Base-by-base conservation (phyloP, 768 basidiomycete genomes). In the Amylocystis lapponica region DNA sequence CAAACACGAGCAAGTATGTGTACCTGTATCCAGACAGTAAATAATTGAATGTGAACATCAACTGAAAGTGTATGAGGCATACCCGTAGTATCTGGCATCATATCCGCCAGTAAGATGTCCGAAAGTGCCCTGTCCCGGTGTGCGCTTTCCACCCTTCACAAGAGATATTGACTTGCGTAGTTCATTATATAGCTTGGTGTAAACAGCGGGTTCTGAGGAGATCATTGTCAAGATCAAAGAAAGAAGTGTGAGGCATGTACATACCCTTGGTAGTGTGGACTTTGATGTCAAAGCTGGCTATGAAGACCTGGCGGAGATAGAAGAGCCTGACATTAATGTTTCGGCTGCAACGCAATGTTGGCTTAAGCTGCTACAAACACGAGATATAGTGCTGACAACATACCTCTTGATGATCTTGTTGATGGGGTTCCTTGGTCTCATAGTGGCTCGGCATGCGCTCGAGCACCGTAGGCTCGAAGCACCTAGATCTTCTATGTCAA, bases 261-360 rank as follows among this genome's bases (percentile, higher is more conserved):
- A 21, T 30, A 79, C 85, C 74, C 68, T 81, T 71, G 51, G 79
- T 76, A 1, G 78, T 82, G 62, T 86, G 86, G 7, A 87, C 78
- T 55, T 80, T 77, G 54, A 86, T 71, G 60, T 89, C 86, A 51
- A 79, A 87, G 53, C 78, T 79, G 47, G 81, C 87, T 54, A 88
- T 89, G 74, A 90, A 92, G 5, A 92, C 66, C 58, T 93, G 90
- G 22, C 86, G 79, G 10, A 89, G 72, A 62, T 85, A 86, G 63
- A 80, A 86, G 25, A 93, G 63, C 8, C 90, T 91, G 31, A 86
- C 76, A 43, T 91, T 89, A 47, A 86, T 83, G 47, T 89, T 87
- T 33, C 69, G 69, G 47, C 69, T 69, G 29, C 31, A 34, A 5
- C 30, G 5, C 14, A 21, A 25, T 10, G 47, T 49, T 27, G 43